Percentiles rank a stretch among this genome's conserved stretches.
Conservation (phyloP, 257 asterid species). For the Asclepias syriaca region DNA sequence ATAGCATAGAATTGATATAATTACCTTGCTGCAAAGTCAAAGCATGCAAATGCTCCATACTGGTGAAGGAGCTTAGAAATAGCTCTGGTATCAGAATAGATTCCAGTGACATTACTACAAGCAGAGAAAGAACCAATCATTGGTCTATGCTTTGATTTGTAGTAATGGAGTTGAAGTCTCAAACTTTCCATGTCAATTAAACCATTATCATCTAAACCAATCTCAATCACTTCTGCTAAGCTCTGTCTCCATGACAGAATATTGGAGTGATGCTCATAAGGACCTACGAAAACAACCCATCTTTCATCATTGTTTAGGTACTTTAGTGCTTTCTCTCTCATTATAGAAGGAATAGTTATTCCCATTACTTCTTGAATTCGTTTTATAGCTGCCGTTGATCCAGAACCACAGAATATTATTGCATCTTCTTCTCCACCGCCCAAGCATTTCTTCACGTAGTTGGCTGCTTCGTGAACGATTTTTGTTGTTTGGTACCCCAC, state of each 20-base stretch:
- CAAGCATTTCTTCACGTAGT: constrained; percentile 53
- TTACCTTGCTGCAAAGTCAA: constrained; percentile 70
- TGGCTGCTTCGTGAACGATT: constrained; percentile 40
- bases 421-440: constrained; percentile 53
- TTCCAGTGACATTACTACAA: constrained; percentile 74
- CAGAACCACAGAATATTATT: constrained; percentile 58
- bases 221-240: constrained; percentile 73
- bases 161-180: constrained; percentile 30
- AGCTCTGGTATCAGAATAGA: constrained; percentile 35
- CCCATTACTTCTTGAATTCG: constrained; percentile 77
- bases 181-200: constrained; percentile 44
- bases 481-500: constrained; percentile 51
- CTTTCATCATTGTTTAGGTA: constrained; percentile 35
- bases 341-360: constrained; percentile 41
- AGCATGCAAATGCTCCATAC: constrained; percentile 60
- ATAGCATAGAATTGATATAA: too few species aligned
- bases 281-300: constrained; percentile 66
- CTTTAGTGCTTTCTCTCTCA: constrained; percentile 38
- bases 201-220: constrained; percentile 46
- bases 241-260: constrained; percentile 69
- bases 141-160: constrained; percentile 31
- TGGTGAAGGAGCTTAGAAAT: constrained; percentile 50
- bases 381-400: constrained; percentile 61
- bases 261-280: constrained; percentile 78
- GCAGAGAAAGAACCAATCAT: constrained; percentile 73